Conservation (phyloP, 257 asterid genomes). For the Solanum chilense region DNA sequence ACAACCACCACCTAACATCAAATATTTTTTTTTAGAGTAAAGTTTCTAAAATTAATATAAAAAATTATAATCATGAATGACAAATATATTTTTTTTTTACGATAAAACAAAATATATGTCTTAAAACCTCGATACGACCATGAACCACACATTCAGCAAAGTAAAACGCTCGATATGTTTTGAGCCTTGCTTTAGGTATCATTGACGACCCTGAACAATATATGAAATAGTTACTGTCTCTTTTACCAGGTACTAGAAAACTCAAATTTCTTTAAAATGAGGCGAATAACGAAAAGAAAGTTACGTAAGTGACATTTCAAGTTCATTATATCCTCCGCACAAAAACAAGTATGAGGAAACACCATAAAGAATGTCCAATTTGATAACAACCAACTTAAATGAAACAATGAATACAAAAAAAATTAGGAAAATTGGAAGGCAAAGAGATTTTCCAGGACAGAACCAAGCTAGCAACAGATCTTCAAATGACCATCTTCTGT, state of each 20-base stretch:
- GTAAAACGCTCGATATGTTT: too few species aligned
- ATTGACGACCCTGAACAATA: too few species aligned
- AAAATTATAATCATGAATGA: background rate
- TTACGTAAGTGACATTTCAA: background rate
- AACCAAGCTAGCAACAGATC: conserved; percentile 45
- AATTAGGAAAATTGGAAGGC: background rate
- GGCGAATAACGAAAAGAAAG: background rate
- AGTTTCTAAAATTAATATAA: too few species aligned
- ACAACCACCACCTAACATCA: background rate
- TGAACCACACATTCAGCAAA: background rate
- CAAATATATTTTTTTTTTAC: too few species aligned
- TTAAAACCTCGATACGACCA: background rate
- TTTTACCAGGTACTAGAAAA: background rate
- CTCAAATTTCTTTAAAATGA: too few species aligned
- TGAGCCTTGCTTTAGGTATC: too few species aligned
- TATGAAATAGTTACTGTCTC: too few species aligned
- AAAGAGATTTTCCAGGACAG: background rate
- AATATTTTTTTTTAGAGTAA: background rate
- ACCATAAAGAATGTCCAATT: background rate
- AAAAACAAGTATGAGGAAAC: background rate
- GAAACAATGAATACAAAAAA: background rate
- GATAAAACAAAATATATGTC: too few species aligned
- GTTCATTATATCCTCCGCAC: background rate
- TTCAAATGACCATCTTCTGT: conserved; percentile 83
- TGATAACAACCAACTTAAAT: background rate